Base-by-base conservation (phyloP, 179 eudicot species). In the Pouteria campechiana region DNA sequence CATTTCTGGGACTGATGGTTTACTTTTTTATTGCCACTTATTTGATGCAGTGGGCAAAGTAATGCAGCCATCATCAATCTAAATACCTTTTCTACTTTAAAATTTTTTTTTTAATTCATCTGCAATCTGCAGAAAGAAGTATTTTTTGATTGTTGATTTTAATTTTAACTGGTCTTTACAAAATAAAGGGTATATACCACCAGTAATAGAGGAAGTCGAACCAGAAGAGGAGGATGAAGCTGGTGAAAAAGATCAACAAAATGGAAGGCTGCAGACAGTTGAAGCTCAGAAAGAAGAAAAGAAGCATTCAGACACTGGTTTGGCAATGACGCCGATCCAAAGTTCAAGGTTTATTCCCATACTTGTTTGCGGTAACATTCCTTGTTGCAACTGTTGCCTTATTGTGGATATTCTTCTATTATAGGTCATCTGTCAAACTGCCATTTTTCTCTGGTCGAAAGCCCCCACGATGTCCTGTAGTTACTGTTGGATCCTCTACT, bases 311-410 rank as follows among this genome's bases (percentile, higher is more conserved):
- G 78, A 65, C 47, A 68, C 58, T 25, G 18, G 37, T 14, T 48
- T 67, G 48, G 82, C 82, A 3, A 62, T 64, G 61, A 88, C 97
- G 6, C 94, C 94, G 42, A 43, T 68, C 41, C 54, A 38, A 19
- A 41, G 35, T 35, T 58, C 45, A 59, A 80, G 94, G 92, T 88
- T 35, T 17, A 53, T 25, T 7, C 19, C 11, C 17, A 7, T 32
- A 31, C 13, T 11, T 32, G 50, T 46, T n/a, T n/a, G n/a, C n/a
- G n/a, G n/a, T n/a, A n/a, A n/a, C n/a, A n/a, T n/a, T n/a, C n/a
- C n/a, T n/a, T n/a, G n/a, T n/a, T n/a, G n/a, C n/a, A n/a, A n/a
- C n/a, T n/a, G n/a, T n/a, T n/a, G n/a, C 4, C 9, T 7, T 12
- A 63, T 33, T 8, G 1, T 7, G 9, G n/a, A 9, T 19, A n/a